Conservation (phyloP, 805 yeast genomes). For the Suhomyces faveliae region DNA sequence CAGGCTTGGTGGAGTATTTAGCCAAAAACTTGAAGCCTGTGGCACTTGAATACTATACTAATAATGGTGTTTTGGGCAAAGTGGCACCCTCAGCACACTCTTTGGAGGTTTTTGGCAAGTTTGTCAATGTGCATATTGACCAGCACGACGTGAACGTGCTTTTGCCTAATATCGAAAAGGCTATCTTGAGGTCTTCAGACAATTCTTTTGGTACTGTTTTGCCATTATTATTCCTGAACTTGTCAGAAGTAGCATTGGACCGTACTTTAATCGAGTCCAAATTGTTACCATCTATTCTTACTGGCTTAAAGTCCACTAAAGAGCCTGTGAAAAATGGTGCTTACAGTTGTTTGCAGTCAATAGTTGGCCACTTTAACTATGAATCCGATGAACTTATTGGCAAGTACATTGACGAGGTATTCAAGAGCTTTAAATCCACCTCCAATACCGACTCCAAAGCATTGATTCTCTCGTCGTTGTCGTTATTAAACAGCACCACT, state of each 20-base stretch:
- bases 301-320: constrained; percentile 69
- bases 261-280: constrained; percentile 36
- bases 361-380: constrained; percentile 18
- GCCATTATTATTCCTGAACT: constrained; percentile 43
- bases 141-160: constrained; percentile 32
- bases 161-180: constrained; percentile 67
- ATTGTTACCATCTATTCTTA: constrained; percentile 25
- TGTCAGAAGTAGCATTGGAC: constrained; percentile 39
- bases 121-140: constrained; percentile 42
- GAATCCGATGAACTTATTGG: constrained; percentile 20
- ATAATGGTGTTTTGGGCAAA: constrained; percentile 48
- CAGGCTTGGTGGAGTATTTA: constrained; percentile 19
- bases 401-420: constrained; percentile 50
- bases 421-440: constrained; percentile 55
- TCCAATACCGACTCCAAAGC: constrained; percentile 66
- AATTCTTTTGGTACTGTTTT: constrained; percentile 55
- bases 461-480: constrained; percentile 47
- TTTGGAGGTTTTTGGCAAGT: constrained; percentile 41
- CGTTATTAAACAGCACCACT: constrained; percentile 26
- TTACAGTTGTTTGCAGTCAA: constrained; percentile 27
- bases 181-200: constrained; percentile 78
- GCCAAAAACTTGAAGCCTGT: constrained; percentile 6
- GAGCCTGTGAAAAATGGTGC: constrained; percentile 58
- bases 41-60: constrained; percentile 26
- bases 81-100: constrained; percentile 34